phyloP scores from a whole-genome alignment of 1,139 yeast genomes.

The Zygosaccharomyces sapae region DNA sequence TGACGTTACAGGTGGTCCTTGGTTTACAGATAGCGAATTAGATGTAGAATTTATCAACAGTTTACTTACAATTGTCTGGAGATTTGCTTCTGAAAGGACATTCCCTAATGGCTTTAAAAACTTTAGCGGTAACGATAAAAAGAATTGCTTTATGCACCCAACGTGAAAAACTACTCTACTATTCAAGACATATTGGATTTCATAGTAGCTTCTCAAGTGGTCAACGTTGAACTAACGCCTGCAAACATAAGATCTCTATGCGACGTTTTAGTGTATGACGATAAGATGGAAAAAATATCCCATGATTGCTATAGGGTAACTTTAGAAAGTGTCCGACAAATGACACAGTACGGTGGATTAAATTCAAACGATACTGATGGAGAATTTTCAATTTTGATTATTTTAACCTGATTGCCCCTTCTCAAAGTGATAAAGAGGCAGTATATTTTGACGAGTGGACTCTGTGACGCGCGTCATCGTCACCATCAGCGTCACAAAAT shows the following conservation, averaged over 20 bases:
- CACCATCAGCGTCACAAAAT: neutral
- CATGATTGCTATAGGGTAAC: constrained; percentile 56
- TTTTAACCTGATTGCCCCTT: constrained; percentile 35
- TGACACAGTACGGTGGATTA: constrained; percentile 28
- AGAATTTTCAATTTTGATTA: constrained; percentile 40
- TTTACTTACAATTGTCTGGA: constrained; percentile 79
- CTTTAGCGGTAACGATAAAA: constrained; percentile 22
- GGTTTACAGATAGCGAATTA: constrained; percentile 95
- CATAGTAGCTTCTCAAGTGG: constrained; percentile 68
- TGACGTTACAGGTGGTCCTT: constrained; percentile 98
- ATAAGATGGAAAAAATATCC: constrained; percentile 64
- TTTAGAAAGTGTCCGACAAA: constrained; percentile 44
- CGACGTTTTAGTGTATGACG: constrained; percentile 84
- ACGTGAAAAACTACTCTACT: constrained; percentile 61
- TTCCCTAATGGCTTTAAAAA: constrained; percentile 64
- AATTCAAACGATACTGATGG: constrained; percentile 11
- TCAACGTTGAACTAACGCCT: constrained; percentile 72
- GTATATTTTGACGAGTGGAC: constrained; percentile 42
- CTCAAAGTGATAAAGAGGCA: constrained; percentile 36
- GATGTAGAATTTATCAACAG: constrained; percentile 92
- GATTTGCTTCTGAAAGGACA: constrained; percentile 70
- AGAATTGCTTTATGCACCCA: constrained; percentile 48
- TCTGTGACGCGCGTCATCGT: constrained; percentile 23
- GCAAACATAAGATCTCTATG: constrained; percentile 78
- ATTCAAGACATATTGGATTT: constrained; percentile 71